phyloP scores from a whole-genome alignment of 257 asterid species.

The Petrea volubilis region DNA sequence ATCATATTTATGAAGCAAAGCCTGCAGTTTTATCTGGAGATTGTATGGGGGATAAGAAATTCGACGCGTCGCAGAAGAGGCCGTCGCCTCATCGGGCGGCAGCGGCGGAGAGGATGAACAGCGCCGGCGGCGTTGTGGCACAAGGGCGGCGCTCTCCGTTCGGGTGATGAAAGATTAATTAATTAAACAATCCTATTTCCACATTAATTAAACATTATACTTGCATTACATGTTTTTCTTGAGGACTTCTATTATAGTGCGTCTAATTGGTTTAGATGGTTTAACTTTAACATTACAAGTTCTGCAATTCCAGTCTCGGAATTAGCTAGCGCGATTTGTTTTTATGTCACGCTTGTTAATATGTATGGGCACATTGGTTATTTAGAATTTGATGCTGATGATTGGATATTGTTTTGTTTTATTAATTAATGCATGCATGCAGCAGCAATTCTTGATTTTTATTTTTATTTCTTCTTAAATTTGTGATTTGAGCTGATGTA shows the following conservation, averaged over 20 bases:
- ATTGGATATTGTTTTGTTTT: too few species aligned
- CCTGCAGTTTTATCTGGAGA: conserved; percentile 27
- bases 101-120: conserved; percentile 23
- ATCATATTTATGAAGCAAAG: conserved; percentile 38
- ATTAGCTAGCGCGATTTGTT: neutral
- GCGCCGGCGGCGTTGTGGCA: conserved; percentile 10
- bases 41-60: conserved; percentile 5
- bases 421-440: too few species aligned
- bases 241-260: neutral
- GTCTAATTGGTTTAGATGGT: neutral
- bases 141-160: conserved; percentile 38
- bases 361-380: too few species aligned
- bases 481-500: too few species aligned
- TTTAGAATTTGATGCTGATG: too few species aligned
- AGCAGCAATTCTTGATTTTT: too few species aligned
- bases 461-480: too few species aligned
- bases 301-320: neutral
- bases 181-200: too few species aligned
- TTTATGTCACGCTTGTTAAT: neutral
- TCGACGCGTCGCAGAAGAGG: conserved; percentile 16
- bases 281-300: neutral
- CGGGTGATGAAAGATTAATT: conserved; percentile 16
- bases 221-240: neutral
- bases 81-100: conserved; percentile 31
- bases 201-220: neutral